Evolutionary conservation across 768 basidiomycete species (phyloP).

Genomic region (Dendrothele bispora): DNA sequence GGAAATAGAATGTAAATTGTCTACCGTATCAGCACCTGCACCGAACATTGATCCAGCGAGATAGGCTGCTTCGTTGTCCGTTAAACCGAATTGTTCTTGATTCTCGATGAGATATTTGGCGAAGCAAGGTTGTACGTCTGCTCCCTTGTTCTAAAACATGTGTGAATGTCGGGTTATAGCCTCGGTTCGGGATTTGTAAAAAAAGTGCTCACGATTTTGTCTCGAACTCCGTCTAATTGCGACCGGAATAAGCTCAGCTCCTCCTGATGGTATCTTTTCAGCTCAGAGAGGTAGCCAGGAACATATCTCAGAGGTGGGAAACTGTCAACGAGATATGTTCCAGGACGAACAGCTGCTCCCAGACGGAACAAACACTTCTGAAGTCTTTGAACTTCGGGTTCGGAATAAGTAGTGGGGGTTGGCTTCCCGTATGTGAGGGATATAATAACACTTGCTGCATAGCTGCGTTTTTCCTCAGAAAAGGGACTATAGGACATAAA

Average conservation of each 20-base stretch:
- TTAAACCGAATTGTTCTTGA: slow-evolving; percentile 51
- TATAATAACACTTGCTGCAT: slow-evolving; percentile 50
- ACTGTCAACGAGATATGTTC: slow-evolving; percentile 47
- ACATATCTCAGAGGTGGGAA: slow-evolving; percentile 49
- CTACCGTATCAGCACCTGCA: slow-evolving; percentile 60
- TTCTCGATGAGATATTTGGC: slow-evolving; percentile 58
- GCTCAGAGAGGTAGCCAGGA: slow-evolving; percentile 61
- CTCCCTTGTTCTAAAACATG: slow-evolving; percentile 25
- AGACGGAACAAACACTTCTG: slow-evolving; percentile 44
- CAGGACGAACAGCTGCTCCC: slow-evolving; percentile 41
- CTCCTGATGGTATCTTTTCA: slow-evolving; percentile 53
- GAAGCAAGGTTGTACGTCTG: slow-evolving; percentile 46
- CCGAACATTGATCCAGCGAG: slow-evolving; percentile 65
- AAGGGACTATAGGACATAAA: too few species aligned
- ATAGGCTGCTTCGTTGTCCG: slow-evolving; percentile 59
- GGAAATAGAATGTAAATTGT: slow-evolving; percentile 10
- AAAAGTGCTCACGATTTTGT: slow-evolving; percentile 37
- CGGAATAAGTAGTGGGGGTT: slow-evolving; percentile 35
- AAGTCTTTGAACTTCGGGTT: slow-evolving; percentile 45
- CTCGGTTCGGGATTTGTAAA: background rate
- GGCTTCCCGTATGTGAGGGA: slow-evolving; percentile 47
- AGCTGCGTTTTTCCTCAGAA: slow-evolving; percentile 26
- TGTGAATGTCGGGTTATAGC: background rate
- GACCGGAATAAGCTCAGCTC: slow-evolving; percentile 55
- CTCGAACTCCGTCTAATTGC: slow-evolving; percentile 46